Evolutionary conservation across 164 flowering plant genomes (phyloP).

Genomic region (Vitis labrusca): DNA sequence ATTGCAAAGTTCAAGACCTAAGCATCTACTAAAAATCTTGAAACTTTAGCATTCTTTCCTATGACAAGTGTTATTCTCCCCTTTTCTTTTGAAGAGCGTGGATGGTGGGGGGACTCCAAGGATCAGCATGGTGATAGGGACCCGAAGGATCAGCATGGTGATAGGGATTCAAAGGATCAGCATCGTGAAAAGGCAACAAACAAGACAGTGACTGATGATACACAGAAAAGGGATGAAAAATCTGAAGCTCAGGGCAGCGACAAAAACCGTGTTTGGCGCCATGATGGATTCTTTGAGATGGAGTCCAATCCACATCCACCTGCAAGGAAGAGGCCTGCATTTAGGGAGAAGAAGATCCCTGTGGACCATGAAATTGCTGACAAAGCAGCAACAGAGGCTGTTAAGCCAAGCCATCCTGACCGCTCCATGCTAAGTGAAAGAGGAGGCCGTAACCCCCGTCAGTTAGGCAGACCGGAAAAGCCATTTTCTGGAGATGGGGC

Average conservation of each 20-base stretch:
- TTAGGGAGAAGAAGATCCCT: constrained; percentile 73
- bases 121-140: constrained; percentile 28
- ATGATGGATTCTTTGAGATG: constrained; percentile 64
- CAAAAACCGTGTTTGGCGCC: constrained; percentile 48
- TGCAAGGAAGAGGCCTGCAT: constrained; percentile 75
- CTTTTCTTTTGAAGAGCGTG: constrained; percentile 43
- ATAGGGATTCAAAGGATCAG: constrained; percentile 41
- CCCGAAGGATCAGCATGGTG: constrained; percentile 26
- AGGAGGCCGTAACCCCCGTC: constrained; percentile 35
- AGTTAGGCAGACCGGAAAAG: constrained; percentile 39
- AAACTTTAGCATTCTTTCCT: not conserved
- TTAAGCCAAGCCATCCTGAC: constrained; percentile 21
- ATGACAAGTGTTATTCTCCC: not conserved
- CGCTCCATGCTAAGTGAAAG: constrained; percentile 31
- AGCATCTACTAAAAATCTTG: not conserved
- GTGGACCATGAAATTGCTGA: constrained; percentile 37
- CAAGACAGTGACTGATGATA: constrained; percentile 23
- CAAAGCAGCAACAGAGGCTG: constrained; percentile 31
- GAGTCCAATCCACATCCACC: constrained; percentile 52
- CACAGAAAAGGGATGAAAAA: constrained; percentile 43
- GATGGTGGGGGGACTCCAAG: constrained; percentile 48
- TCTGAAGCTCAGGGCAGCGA: constrained; percentile 32
- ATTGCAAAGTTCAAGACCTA: not conserved
- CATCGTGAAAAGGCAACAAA: constrained; percentile 27
- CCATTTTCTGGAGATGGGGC: constrained; percentile 33